These are phyloP conservation scores for Aspergillus indologenus DNA, from an alignment of 495 filamentous ascomycete genomes.

Conservation along the genomic window DNA sequence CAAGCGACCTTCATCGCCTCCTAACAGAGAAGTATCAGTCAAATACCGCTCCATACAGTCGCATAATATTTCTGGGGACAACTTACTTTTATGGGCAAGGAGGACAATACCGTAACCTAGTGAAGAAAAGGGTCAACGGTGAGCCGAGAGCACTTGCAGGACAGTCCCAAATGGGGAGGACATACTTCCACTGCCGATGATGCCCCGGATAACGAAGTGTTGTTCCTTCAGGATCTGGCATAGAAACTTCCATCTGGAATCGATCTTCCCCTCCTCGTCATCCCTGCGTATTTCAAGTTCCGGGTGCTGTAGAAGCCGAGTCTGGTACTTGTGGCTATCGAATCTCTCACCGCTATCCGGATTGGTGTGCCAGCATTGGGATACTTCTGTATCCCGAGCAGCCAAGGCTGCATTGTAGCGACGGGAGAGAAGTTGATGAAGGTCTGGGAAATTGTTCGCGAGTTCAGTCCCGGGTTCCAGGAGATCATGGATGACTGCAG, in stretches of 20 bases:
- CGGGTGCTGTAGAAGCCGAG: neutral
- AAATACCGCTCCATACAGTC: neutral
- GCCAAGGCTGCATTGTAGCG: neutral
- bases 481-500: neutral
- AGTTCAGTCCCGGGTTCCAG: neutral
- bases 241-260: too few relatives aligned
- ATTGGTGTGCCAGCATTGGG: neutral
- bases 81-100: constrained; percentile 17
- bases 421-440: neutral
- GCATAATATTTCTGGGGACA: neutral
- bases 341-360: too few relatives aligned
- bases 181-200: neutral
- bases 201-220: neutral
- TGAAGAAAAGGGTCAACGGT: neutral
- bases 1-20: neutral
- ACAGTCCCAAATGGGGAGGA: neutral
- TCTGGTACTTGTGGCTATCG: neutral
- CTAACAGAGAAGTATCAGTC: neutral
- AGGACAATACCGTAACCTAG: constrained; percentile 26
- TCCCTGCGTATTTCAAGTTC: too few relatives aligned
- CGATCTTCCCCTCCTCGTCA: neutral
- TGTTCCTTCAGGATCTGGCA: neutral
- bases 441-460: neutral
- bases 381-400: neutral
- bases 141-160: neutral